Percentiles rank a stretch among this genome's conserved stretches.
Conservation (phyloP, 148 eudicot species). For the Dianthus caryophyllus region DNA sequence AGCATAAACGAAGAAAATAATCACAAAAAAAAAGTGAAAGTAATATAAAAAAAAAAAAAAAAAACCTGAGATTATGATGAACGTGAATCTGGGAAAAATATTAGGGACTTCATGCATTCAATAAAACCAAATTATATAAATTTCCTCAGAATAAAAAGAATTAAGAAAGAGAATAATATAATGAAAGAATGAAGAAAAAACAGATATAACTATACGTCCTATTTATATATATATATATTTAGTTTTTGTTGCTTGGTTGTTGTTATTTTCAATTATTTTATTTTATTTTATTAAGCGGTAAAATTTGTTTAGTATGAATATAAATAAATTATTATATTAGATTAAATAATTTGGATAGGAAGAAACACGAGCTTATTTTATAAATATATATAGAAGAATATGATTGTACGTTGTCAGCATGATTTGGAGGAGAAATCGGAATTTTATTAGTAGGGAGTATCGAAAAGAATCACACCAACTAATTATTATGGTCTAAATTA, state of each 20-base stretch:
- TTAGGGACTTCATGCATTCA: too few species aligned
- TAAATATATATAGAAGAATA: not conserved
- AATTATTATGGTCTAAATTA: not conserved
- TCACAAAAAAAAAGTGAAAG: not conserved
- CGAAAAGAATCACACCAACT: not conserved
- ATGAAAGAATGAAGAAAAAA: not conserved
- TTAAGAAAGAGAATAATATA: not conserved
- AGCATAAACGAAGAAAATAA: too few species aligned
- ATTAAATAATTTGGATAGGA: not conserved
- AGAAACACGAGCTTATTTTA: not conserved
- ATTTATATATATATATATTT: not conserved
- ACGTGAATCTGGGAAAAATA: not conserved
- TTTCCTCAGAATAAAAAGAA: not conserved
- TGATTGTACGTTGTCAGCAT: not conserved
- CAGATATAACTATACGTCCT: not conserved
- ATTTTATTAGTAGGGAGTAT: not conserved
- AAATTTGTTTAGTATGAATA: not conserved
- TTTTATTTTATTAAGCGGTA: not conserved
- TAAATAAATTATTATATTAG: not conserved
- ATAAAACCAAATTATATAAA: too few species aligned
- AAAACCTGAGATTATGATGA: not conserved
- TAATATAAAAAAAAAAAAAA: not conserved
- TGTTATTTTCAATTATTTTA: not conserved
- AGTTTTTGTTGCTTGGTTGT: constrained; percentile 2
- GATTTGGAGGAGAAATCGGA: not conserved